A percentile compares a stretch with the other conserved stretches of the same genome.
Conservation (phyloP, 2,329 filamentous ascomycete genomes). For the Geosmithia putterillii region DNA sequence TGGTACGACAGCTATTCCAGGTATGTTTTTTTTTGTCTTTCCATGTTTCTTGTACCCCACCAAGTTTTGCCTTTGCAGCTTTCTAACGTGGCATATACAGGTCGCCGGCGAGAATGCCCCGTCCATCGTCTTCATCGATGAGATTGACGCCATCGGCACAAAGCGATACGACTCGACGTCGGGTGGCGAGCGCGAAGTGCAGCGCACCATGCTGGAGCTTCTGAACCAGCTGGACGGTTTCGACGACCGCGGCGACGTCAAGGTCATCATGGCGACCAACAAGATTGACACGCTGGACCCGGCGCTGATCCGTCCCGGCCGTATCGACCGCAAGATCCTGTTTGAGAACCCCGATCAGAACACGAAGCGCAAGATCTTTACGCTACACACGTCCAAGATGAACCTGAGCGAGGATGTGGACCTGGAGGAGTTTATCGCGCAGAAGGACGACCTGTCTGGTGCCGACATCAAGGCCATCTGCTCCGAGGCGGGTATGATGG, state of each 20-base stretch:
- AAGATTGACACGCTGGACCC: constrained; percentile 98
- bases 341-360: constrained; percentile 65
- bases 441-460: constrained; percentile 95
- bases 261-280: constrained; percentile 99
- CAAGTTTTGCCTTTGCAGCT: not conserved
- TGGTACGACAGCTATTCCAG: constrained; percentile 93
- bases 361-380: constrained; percentile 96
- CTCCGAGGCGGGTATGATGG: constrained; percentile 90
- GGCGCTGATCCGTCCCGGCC: constrained; percentile 87
- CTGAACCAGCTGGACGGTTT: constrained; percentile 98
- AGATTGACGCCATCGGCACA: constrained; percentile 97
- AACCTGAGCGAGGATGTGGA: constrained; percentile 93
- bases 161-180: constrained; percentile 98
- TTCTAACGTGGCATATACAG: constrained; percentile 19
- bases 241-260: constrained; percentile 96
- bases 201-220: constrained; percentile 96
- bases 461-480: constrained; percentile 99
- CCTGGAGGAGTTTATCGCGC: constrained; percentile 93
- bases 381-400: constrained; percentile 97
- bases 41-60: not conserved
- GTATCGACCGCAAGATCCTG: constrained; percentile 95
- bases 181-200: constrained; percentile 91
- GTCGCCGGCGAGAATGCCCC: constrained; percentile 93
- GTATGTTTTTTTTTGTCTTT: constrained; percentile 22
- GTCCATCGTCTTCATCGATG: constrained; percentile 97